These are phyloP conservation scores for Corchorus capsularis DNA, from an alignment of 345 rosid genomes.

Conservation along the genomic window DNA sequence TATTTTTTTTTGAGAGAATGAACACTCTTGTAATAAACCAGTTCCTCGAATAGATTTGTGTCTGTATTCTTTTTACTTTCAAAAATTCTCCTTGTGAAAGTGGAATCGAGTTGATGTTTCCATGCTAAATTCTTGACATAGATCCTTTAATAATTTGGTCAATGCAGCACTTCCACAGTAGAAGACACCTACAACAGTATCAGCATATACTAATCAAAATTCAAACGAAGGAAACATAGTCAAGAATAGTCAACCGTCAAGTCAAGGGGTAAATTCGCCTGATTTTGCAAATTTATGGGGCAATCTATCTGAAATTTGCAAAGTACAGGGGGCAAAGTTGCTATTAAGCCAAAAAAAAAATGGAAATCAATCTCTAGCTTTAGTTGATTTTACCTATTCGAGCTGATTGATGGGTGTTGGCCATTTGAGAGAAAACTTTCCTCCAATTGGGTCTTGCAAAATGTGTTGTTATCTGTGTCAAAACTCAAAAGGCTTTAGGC, in stretches of 20 bases:
- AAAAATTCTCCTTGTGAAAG: slow-evolving; percentile 94
- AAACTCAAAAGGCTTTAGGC: neutral
- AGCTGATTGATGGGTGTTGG: slow-evolving; percentile 55
- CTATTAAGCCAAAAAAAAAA: too few relatives aligned
- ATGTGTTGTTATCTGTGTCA: slow-evolving; percentile 86
- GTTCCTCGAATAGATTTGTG: neutral
- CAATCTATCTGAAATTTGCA: too few relatives aligned
- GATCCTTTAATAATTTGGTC: slow-evolving; percentile 57
- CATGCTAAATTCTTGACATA: slow-evolving; percentile 80
- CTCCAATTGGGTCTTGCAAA: slow-evolving; percentile 97
- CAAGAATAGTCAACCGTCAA: too few relatives aligned
- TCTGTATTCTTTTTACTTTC: slow-evolving; percentile 8
- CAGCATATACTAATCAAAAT: neutral
- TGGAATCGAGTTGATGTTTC: slow-evolving; percentile 79
- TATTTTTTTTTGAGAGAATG: too few relatives aligned
- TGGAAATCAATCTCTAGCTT: neutral
- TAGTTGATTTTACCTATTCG: slow-evolving; percentile 54
- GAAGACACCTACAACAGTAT: slow-evolving; percentile 69
- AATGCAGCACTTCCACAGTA: slow-evolving; percentile 93
- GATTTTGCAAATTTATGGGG: too few relatives aligned
- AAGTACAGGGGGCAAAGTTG: too few relatives aligned
- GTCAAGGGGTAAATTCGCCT: too few relatives aligned
- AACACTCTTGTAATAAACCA: neutral
- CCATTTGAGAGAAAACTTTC: slow-evolving; percentile 73
- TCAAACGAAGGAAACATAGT: too few relatives aligned